Evolutionary conservation across 352 stramenopile species (phyloP), one percentile per base, ranked within the genome.

Genomic region (Phytophthora nicotianae): DNA sequence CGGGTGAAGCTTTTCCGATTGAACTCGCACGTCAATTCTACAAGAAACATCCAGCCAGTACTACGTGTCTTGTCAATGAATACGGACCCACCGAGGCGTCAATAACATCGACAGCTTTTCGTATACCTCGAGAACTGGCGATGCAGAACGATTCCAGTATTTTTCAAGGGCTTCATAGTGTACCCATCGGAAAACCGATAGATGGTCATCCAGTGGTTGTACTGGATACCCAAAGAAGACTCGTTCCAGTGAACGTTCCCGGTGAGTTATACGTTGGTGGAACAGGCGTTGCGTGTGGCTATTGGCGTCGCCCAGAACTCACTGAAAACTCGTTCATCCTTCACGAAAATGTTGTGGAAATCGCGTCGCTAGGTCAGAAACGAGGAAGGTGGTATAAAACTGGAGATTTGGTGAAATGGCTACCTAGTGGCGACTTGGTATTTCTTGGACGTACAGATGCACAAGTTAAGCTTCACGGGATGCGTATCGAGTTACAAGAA

Each of bases 401-500:
- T 0, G 86, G 86, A 5, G 86, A 95, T 49, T 67, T 89, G 7
- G 82, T 89, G 26, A 84, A 86, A 50, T 82, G 83, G 62, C 49
- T 86, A 19, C 53, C 67, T 4, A 75, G 54, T 43, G 77, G 79
- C 1, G 66, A 81, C 42, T 55, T 93, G 16, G 62, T 90, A 10
- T 91, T 92, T 35, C 55, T 93, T 3, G 83, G 86, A 8, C 71
- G 88, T 16, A 79, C 79, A 1, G 88, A 96, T 56, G 66, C 77
- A 3, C 88, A 94, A 53, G 83, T 95, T 26, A 96, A 96, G 54
- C 77, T 90, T 2, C 78, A 85, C 17, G 88, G 86, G 11, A 91
- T 91, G 67, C 83, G 88, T 2, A 85, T 96, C 17, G 88, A 96
- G 61, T 62, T 94, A 4, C 80, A 90, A 9, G 86, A 95, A 68